Base-by-base conservation (phyloP, 2,329 filamentous ascomycete species). In the Exophiala oligosperma region DNA sequence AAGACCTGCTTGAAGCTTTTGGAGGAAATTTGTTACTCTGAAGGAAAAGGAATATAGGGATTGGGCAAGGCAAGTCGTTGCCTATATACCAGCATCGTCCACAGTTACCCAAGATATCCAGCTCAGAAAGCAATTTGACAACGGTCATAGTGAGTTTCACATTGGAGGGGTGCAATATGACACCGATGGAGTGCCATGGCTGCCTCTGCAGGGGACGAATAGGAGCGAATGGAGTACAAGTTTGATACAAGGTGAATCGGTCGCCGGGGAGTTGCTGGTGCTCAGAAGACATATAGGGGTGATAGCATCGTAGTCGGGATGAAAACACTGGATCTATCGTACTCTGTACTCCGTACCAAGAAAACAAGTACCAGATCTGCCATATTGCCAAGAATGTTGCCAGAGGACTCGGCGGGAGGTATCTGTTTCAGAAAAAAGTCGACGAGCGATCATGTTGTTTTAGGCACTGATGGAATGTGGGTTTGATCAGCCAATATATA, bases 1-100 rank as follows among this genome's bases (percentile, higher is more conserved):
- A 63, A 63, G 61, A 58, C 61, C 61, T 52, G 61, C 61, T 63
- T 61, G 51, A 52, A 26, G 47, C 47, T 48, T 51, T 50, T 47
- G 59, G 47, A 28, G 56, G 44, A 56, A 49, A 52, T 9, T 28
- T 40, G 40, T 41, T 17, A 52, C 52, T 58, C 52, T 61, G 59
- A 47, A 29, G 40, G 37, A 41, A 51, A 40, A 48, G 26, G 28
- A 41, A 58, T 41, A 12, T 14, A 11, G 3, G 26, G 35, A 12
- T 7, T 2, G 32, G 12, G 21, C 24, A 11, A 17, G 38, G 23
- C 5, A 29, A 49, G 46, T 21, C 7, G 26, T 23, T 17, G 49
- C 9, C 44, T 57, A 60, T 57, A 60, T 54, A 52, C 49, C 38
- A 38, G 46, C 9, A 12, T 21, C 32, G 23, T 23, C 48, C 40